Conservation (phyloP, 495 filamentous ascomycete species). For the Neurospora cerealis region DNA sequence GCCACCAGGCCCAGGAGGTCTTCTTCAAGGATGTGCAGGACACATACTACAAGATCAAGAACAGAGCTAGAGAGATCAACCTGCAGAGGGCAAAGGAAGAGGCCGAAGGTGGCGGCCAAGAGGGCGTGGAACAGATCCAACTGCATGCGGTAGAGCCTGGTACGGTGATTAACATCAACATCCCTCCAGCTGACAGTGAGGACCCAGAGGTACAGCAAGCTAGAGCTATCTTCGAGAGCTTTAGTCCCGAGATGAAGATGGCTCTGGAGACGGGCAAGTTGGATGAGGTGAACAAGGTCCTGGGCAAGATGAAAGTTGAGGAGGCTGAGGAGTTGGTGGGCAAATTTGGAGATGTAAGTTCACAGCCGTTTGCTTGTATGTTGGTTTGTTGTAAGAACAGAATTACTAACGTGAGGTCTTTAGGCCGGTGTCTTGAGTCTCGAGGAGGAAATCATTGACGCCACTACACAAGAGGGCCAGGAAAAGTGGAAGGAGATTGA, state of each 20-base stretch:
- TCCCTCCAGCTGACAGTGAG: slow-evolving; percentile 55
- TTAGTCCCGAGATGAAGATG: slow-evolving; percentile 67
- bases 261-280: slow-evolving; percentile 77
- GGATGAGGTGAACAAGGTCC: slow-evolving; percentile 91
- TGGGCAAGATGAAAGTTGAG: slow-evolving; percentile 81
- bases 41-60: slow-evolving; percentile 74
- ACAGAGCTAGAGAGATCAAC: slow-evolving; percentile 65
- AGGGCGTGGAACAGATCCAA: slow-evolving; percentile 92
- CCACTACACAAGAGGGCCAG: slow-evolving; percentile 84
- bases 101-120: slow-evolving; percentile 39
- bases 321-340: slow-evolving; percentile 89
- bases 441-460: slow-evolving; percentile 88
- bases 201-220: slow-evolving; percentile 56
- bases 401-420: slow-evolving; percentile 1
- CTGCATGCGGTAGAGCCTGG: slow-evolving; percentile 91
- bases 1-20: slow-evolving; percentile 83
- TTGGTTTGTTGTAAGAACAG: background rate
- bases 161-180: slow-evolving; percentile 81
- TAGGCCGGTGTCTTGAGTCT: slow-evolving; percentile 82
- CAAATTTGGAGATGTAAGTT: slow-evolving; percentile 60
- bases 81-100: slow-evolving; percentile 55
- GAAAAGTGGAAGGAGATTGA: slow-evolving; percentile 71
- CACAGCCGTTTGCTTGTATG: background rate
- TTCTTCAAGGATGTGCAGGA: slow-evolving; percentile 87
- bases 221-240: slow-evolving; percentile 70